phyloP scores from a whole-genome alignment of 352 stramenopile genomes.

The Globisporangium cystogenes region DNA sequence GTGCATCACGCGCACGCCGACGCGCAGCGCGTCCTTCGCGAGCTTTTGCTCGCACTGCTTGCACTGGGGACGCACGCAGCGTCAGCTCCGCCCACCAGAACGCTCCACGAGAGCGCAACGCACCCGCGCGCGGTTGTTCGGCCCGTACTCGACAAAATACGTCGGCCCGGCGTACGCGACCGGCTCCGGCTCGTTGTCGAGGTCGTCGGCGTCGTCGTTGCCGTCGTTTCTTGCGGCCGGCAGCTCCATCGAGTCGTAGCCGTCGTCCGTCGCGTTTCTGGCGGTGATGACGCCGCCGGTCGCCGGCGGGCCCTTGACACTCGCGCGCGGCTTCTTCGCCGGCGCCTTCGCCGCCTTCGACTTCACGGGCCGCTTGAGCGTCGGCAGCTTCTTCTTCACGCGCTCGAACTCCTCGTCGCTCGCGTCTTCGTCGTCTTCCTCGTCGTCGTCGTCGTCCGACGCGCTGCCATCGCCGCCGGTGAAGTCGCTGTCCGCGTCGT shows the following conservation, averaged over 20 bases:
- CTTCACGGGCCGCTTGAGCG: constrained; percentile 8
- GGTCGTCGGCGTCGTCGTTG: constrained; percentile 15
- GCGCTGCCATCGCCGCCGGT: not conserved
- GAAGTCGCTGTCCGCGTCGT: constrained; percentile 49
- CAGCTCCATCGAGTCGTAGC: constrained; percentile 32
- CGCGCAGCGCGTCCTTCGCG: constrained; percentile 27
- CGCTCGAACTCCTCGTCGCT: constrained; percentile 21
- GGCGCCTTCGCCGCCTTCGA: constrained; percentile 14
- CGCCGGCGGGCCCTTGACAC: constrained; percentile 6
- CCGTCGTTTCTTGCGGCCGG: not conserved
- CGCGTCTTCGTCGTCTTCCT: constrained; percentile 17
- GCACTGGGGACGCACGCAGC: constrained; percentile 31
- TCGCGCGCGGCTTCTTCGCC: constrained; percentile 1
- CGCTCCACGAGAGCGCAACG: not conserved
- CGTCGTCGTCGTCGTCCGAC: constrained; percentile 10
- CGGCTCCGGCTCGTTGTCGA: constrained; percentile 30
- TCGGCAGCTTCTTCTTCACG: constrained; percentile 16
- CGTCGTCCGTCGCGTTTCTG: constrained; percentile 2
- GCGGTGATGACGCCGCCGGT: no score
- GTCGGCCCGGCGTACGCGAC: constrained; percentile 39
- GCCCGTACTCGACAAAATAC: constrained; percentile 69
- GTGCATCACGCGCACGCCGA: constrained; percentile 58
- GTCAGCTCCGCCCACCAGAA: no score
- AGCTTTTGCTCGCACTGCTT: constrained; percentile 76
- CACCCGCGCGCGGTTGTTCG: constrained; percentile 56